A percentile compares a stretch with the other conserved stretches of the same genome.
These are phyloP conservation scores for Polyporus tsugae DNA, from an alignment of 1,284 basidiomycete genomes.

Conservation along the genomic window DNA sequence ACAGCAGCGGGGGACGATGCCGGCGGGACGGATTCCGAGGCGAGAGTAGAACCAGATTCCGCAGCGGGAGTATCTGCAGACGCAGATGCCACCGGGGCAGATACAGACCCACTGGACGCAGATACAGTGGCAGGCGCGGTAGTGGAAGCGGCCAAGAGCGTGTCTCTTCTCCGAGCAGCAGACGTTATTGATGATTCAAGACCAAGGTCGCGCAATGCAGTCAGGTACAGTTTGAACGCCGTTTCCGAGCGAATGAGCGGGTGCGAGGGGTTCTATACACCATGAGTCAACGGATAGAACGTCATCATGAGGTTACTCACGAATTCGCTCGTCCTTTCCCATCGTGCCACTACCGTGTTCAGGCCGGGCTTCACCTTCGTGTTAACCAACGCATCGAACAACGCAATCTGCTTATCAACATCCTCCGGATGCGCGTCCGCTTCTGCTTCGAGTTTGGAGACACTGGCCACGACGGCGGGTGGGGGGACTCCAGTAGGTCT, in stretches of 20 bases:
- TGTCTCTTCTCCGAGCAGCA: slow-evolving; percentile 74
- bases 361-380: slow-evolving; percentile 72
- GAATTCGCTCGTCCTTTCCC: slow-evolving; percentile 84
- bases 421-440: slow-evolving; percentile 77
- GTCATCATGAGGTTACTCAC: slow-evolving; percentile 53
- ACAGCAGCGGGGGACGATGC: slow-evolving; percentile 19
- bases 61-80: slow-evolving; percentile 13
- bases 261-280: slow-evolving; percentile 65
- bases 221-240: slow-evolving; percentile 78
- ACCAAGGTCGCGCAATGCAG: slow-evolving; percentile 68
- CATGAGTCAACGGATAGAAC: slow-evolving; percentile 18
- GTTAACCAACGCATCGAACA: slow-evolving; percentile 72
- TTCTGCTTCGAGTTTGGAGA: slow-evolving; percentile 75
- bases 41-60: slow-evolving; percentile 20
- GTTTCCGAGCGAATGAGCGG: slow-evolving; percentile 71
- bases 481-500: slow-evolving; percentile 61
- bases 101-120: slow-evolving; percentile 26
- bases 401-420: slow-evolving; percentile 68
- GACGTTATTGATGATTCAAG: slow-evolving; percentile 64
- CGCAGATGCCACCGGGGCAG: slow-evolving; percentile 15
- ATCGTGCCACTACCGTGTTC: slow-evolving; percentile 76
- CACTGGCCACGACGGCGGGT: slow-evolving; percentile 70
- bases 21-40: slow-evolving; percentile 22
- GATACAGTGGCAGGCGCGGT: slow-evolving; percentile 32
- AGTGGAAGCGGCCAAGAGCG: slow-evolving; percentile 54